phyloP scores from a whole-genome alignment of 2,329 filamentous ascomycete genomes.

The Colletotrichum sublineola region DNA sequence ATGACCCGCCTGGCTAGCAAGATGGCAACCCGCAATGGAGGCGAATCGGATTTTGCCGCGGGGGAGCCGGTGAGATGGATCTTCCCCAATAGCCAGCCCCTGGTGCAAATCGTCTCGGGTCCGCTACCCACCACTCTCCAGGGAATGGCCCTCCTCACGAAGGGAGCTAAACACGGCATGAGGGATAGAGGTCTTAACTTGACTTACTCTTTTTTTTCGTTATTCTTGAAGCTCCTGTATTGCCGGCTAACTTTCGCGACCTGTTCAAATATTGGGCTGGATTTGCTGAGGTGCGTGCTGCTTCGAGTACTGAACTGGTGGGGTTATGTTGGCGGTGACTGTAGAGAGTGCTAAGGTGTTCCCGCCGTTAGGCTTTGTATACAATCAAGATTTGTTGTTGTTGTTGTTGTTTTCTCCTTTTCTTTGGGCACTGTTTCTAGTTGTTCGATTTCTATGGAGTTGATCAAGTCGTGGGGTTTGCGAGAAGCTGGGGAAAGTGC shows the following conservation, averaged over 20 bases:
- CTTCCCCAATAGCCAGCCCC: slow-evolving; percentile 24
- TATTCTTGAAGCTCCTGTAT: background rate
- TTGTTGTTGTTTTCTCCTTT: too few species aligned
- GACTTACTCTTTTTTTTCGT: background rate
- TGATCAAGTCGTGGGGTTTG: slow-evolving; percentile 29
- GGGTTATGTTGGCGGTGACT: background rate
- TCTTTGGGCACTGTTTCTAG: background rate
- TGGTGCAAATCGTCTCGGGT: slow-evolving; percentile 25
- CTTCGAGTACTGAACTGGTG: background rate
- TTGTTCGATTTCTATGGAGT: background rate
- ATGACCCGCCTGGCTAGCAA: background rate
- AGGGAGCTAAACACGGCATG: background rate
- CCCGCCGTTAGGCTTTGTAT: background rate
- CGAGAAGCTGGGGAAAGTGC: slow-evolving; percentile 43
- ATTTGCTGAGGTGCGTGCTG: background rate
- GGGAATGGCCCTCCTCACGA: background rate
- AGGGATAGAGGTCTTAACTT: background rate
- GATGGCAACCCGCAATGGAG: background rate
- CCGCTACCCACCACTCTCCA: slow-evolving; percentile 5
- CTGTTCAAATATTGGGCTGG: background rate
- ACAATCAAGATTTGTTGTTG: background rate
- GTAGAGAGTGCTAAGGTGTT: background rate
- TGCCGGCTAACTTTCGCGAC: background rate
- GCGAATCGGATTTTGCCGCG: slow-evolving; percentile 26
- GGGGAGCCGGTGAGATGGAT: slow-evolving; percentile 30